Percentiles rank a stretch among this genome's conserved stretches.
These are phyloP conservation scores for Ulota crispa DNA, from an alignment of 225 moss, liverwort and hornwort species.

Conservation along the genomic window DNA sequence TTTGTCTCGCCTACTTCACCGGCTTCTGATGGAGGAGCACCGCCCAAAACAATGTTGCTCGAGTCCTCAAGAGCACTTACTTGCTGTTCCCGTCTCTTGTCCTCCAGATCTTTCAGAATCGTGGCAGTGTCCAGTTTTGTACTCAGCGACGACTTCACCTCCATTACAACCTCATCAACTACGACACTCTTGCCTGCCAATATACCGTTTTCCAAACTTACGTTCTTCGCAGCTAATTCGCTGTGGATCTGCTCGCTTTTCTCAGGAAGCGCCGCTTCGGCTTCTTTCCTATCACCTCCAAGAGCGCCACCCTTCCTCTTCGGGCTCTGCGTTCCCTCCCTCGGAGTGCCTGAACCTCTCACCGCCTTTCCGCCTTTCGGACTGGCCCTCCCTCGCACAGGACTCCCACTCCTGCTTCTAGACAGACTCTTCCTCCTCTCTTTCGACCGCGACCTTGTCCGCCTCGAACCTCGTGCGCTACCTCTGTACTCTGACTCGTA, in stretches of 20 bases:
- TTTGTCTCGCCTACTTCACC: slow-evolving; percentile 31
- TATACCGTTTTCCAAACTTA: slow-evolving; percentile 17
- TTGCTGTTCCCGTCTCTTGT: slow-evolving; percentile 40
- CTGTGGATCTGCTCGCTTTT: slow-evolving; percentile 16
- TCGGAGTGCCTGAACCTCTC: slow-evolving; percentile 32
- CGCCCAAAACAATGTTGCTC: not conserved
- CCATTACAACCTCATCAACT: slow-evolving; percentile 40
- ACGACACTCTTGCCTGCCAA: slow-evolving; percentile 22
- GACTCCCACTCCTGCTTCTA: slow-evolving; percentile 58
- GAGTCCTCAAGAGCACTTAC: slow-evolving; percentile 30
- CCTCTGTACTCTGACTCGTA: slow-evolving; percentile 60
- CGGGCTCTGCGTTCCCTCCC: slow-evolving; percentile 33
- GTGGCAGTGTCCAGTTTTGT: slow-evolving; percentile 37
- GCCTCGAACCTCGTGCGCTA: slow-evolving; percentile 53
- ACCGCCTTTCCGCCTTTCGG: slow-evolving; percentile 46
- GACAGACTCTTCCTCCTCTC: slow-evolving; percentile 61
- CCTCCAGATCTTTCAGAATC: slow-evolving; percentile 50
- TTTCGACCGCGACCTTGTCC: slow-evolving; percentile 65
- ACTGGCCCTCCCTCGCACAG: slow-evolving; percentile 38
- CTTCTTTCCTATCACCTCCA: slow-evolving; percentile 22
- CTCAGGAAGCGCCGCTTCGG: not conserved
- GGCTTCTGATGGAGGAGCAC: slow-evolving; percentile 16
- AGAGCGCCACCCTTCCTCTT: slow-evolving; percentile 26
- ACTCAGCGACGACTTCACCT: slow-evolving; percentile 40
- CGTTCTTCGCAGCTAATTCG: not conserved